Evolutionary conservation across 129 eudicot species (phyloP).

Genomic region (Arctium minus): DNA sequence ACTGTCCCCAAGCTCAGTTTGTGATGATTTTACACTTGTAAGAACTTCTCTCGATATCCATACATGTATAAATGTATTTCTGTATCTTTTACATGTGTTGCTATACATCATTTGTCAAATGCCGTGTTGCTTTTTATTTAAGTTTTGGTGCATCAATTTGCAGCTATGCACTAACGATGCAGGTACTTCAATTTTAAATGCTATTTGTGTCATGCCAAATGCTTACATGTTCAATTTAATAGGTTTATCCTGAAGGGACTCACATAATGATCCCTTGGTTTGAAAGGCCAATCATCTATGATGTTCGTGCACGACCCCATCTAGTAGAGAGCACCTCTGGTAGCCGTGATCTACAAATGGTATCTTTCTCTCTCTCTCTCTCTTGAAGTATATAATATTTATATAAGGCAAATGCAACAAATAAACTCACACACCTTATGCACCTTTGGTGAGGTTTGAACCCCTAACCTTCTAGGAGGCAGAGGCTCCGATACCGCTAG

Average conservation of each 20-base stretch:
- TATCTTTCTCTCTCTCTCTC: neutral
- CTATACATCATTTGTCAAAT: neutral
- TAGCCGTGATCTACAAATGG: conserved; percentile 58
- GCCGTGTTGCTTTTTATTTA: neutral
- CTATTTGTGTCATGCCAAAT: neutral
- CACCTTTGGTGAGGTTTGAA: too few species aligned
- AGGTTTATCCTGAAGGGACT: conserved; percentile 60
- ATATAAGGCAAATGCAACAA: too few species aligned
- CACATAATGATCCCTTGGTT: conserved; percentile 55
- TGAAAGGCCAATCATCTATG: conserved; percentile 53
- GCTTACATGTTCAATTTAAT: neutral
- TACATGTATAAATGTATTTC: neutral
- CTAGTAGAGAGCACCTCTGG: conserved; percentile 59
- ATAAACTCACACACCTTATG: too few species aligned
- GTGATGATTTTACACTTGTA: neutral
- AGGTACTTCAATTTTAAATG: neutral
- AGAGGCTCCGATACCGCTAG: too few species aligned
- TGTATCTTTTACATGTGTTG: neutral
- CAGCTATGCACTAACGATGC: neutral
- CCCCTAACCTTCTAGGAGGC: too few species aligned
- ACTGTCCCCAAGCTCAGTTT: neutral
- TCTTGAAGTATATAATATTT: too few species aligned
- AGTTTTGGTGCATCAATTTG: neutral
- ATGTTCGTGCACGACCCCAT: conserved; percentile 61
- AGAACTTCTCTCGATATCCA: too few species aligned